These are phyloP conservation scores for Plasmodium sp. DNA, from an alignment of 169 alveolate species.

Conservation along the genomic window DNA sequence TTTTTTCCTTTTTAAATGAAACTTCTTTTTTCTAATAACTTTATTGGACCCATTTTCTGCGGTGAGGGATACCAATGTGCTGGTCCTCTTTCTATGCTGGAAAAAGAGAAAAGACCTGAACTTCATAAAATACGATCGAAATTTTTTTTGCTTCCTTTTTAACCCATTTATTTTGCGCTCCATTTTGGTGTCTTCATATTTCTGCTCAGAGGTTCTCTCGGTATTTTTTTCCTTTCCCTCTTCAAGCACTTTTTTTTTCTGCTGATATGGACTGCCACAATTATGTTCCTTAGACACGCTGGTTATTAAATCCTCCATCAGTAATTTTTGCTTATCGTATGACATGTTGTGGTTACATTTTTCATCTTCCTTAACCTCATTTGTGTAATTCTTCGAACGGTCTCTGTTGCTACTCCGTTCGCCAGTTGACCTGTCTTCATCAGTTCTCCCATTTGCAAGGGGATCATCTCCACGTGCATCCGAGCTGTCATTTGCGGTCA, in stretches of 20 bases:
- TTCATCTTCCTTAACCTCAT: neutral
- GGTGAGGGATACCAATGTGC: neutral
- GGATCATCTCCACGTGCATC: neutral
- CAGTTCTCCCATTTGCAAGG: neutral
- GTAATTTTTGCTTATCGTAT: neutral
- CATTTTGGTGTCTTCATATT: neutral
- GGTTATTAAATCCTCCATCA: slow-evolving; percentile 7
- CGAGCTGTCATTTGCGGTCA: neutral
- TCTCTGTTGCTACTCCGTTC: neutral
- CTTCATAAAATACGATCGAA: slow-evolving; percentile 36
- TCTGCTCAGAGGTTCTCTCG: neutral
- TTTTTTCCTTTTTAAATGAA: slow-evolving; percentile 17
- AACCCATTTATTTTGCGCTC: neutral
- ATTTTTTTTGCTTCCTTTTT: slow-evolving; percentile 4
- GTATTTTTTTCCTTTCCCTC: neutral
- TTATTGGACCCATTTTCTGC: neutral
- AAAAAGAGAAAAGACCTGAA: slow-evolving; percentile 20
- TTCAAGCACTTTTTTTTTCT: neutral
- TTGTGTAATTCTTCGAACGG: neutral
- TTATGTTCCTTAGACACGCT: slow-evolving; percentile 10
- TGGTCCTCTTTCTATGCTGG: neutral
- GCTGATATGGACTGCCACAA: neutral
- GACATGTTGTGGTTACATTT: neutral
- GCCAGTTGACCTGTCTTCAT: neutral
- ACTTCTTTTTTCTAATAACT: slow-evolving; percentile 11